Evolutionary conservation across 371 early-diverging fungal species (phyloP).

Genomic region (Haplosporangium sp.): DNA sequence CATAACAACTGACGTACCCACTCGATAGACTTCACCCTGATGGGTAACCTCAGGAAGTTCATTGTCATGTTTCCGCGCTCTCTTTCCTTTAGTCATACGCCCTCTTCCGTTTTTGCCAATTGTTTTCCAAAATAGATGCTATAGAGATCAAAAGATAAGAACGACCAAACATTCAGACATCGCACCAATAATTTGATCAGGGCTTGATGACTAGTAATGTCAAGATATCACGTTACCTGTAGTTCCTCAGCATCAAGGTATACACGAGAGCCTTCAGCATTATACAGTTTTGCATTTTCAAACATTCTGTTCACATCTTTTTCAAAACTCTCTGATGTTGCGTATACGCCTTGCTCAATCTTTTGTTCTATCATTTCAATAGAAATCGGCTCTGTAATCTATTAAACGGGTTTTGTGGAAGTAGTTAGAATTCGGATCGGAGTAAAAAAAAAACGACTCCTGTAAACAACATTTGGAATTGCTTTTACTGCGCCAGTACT

Average conservation of each 20-base stretch:
- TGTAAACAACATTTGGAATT: neutral
- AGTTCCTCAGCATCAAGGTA: constrained; percentile 79
- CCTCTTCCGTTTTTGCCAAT: constrained; percentile 45
- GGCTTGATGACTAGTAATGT: neutral
- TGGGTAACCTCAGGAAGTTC: constrained; percentile 29
- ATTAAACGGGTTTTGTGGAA: neutral
- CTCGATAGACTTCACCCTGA: constrained; percentile 21
- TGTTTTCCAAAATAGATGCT: constrained; percentile 49
- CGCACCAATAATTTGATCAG: no score
- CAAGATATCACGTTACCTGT: constrained; percentile 54
- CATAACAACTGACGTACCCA: constrained; percentile 23
- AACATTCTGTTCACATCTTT: constrained; percentile 81
- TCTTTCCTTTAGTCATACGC: constrained; percentile 23
- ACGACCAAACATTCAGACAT: no score
- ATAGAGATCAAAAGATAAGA: neutral
- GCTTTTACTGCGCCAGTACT: constrained; percentile 57
- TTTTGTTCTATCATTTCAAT: constrained; percentile 57
- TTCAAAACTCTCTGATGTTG: constrained; percentile 66
- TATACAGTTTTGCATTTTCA: constrained; percentile 83
- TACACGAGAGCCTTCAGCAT: constrained; percentile 80
- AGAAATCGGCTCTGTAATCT: constrained; percentile 49
- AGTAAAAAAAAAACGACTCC: neutral
- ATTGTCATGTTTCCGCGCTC: constrained; percentile 25
- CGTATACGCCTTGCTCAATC: constrained; percentile 64
- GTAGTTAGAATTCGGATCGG: neutral